Conservation (phyloP, 441 rosid species). For the Gossypium schwendimanii region DNA sequence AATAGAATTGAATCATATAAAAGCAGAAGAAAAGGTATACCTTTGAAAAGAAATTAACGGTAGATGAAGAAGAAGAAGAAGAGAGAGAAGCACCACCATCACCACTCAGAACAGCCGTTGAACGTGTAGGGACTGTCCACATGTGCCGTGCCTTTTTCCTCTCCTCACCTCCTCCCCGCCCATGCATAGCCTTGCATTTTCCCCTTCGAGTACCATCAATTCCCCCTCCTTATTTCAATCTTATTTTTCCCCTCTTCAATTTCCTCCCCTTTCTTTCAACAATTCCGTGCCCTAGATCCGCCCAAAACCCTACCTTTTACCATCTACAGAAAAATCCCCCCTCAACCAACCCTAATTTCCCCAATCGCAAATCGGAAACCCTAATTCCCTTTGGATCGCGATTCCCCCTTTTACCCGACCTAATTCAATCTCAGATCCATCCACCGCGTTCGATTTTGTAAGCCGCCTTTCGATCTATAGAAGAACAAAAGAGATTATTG, state of each 20-base stretch:
- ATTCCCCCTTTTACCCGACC: conserved; percentile 6
- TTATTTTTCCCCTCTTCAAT: background rate
- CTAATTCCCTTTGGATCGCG: conserved; percentile 21
- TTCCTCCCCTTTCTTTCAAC: background rate
- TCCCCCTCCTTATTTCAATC: conserved; percentile 6
- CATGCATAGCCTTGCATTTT: conserved; percentile 76
- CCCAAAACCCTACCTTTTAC: conserved; percentile 17
- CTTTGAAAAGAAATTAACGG: conserved; percentile 52
- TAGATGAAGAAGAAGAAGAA: conserved; percentile 34
- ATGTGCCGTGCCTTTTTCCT: conserved; percentile 56
- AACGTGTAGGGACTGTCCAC: conserved; percentile 60
- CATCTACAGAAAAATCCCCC: background rate
- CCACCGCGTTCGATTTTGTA: background rate
- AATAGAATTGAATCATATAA: no score
- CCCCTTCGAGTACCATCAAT: conserved; percentile 50
- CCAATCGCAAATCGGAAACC: conserved; percentile 10
- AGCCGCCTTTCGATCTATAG: conserved; percentile 18
- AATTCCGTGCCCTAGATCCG: conserved; percentile 14
- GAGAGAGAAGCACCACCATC: conserved; percentile 37
- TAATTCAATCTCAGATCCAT: conserved; percentile 13
- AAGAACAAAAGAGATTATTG: background rate
- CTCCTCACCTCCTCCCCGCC: conserved; percentile 44
- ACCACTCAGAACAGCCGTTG: conserved; percentile 37
- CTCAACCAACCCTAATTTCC: conserved; percentile 15
- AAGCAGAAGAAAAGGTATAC: conserved; percentile 22